A percentile compares a stretch with the other conserved stretches of the same genome.
Evolutionary conservation across 2,329 filamentous ascomycete genomes (phyloP).

Genomic region (Epichloe sp.): DNA sequence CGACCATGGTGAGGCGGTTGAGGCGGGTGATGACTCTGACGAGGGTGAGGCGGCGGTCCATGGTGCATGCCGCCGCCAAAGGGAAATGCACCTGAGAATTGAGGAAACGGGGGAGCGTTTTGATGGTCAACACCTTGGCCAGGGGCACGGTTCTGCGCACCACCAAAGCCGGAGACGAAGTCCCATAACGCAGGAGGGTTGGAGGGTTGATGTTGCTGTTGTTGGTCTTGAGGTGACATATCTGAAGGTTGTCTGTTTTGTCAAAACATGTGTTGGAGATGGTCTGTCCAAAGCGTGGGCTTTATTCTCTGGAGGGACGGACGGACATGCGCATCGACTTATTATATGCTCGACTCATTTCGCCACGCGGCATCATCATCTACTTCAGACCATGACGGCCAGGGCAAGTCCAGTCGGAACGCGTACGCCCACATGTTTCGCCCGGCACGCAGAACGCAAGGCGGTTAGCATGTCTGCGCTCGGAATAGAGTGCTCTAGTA

Average conservation of each 20-base stretch:
- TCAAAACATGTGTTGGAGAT: no score
- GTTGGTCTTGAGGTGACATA: constrained; percentile 12
- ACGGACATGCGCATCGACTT: no score
- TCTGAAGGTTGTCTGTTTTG: constrained; percentile 2
- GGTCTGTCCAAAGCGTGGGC: no score
- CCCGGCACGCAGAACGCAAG: no score
- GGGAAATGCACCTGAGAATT: constrained; percentile 21
- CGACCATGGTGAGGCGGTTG: constrained; percentile 5
- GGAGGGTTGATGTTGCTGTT: constrained; percentile 6
- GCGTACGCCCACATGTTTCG: no score
- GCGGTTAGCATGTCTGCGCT: no score
- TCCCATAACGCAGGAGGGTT: constrained; percentile 15
- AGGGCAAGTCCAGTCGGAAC: no score
- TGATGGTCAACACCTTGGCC: constrained; percentile 27
- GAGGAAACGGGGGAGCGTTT: constrained; percentile 10
- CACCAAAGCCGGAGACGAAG: constrained; percentile 20
- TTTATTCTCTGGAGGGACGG: no score
- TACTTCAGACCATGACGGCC: no score
- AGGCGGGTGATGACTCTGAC: background rate
- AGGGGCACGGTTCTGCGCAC: constrained; percentile 14
- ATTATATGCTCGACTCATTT: background rate
- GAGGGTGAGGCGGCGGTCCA: background rate
- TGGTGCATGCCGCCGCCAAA: constrained; percentile 13
- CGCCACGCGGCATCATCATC: no score
- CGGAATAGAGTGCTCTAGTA: no score